These are phyloP conservation scores for Pseudonectria foliicola DNA, from an alignment of 2,329 filamentous ascomycete genomes.

Conservation along the genomic window DNA sequence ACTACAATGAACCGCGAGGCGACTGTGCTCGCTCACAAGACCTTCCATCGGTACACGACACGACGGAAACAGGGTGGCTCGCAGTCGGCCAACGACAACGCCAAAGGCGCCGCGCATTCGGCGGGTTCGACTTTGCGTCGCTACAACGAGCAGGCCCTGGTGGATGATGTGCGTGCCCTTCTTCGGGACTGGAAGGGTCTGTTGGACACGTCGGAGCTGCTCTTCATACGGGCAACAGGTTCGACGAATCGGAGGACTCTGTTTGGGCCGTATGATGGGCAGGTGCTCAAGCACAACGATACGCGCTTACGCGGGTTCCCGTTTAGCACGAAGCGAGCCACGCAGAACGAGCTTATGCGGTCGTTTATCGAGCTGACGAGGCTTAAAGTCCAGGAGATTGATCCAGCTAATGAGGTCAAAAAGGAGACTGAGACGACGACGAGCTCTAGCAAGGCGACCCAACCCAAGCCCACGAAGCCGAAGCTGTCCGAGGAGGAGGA, in stretches of 20 bases:
- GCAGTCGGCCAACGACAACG: constrained; percentile 86
- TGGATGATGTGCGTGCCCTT: constrained; percentile 78
- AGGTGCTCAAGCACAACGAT: constrained; percentile 75
- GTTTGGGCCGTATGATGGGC: constrained; percentile 85
- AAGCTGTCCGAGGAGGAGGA: constrained; percentile 80
- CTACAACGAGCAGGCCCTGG: constrained; percentile 88
- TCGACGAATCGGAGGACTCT: constrained; percentile 78
- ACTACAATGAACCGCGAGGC: constrained; percentile 74
- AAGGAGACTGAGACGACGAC: constrained; percentile 30
- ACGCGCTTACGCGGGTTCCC: constrained; percentile 78
- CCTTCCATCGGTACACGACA: constrained; percentile 95
- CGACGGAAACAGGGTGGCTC: constrained; percentile 92
- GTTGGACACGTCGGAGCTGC: constrained; percentile 74
- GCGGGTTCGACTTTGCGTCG: constrained; percentile 83
- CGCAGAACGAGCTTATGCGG: constrained; percentile 89
- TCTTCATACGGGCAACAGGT: constrained; percentile 88
- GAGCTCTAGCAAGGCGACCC: constrained; percentile 28
- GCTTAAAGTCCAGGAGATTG: constrained; percentile 74
- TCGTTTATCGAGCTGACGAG: constrained; percentile 90
- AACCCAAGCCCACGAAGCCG: constrained; percentile 47
- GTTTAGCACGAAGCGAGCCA: constrained; percentile 85
- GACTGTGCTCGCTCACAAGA: constrained; percentile 88
- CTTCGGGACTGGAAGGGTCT: constrained; percentile 78
- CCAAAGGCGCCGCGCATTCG: constrained; percentile 91
- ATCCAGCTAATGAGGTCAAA: constrained; percentile 53